Base-by-base conservation (phyloP, 352 stramenopile species). In the Globisporangium perplexum region DNA sequence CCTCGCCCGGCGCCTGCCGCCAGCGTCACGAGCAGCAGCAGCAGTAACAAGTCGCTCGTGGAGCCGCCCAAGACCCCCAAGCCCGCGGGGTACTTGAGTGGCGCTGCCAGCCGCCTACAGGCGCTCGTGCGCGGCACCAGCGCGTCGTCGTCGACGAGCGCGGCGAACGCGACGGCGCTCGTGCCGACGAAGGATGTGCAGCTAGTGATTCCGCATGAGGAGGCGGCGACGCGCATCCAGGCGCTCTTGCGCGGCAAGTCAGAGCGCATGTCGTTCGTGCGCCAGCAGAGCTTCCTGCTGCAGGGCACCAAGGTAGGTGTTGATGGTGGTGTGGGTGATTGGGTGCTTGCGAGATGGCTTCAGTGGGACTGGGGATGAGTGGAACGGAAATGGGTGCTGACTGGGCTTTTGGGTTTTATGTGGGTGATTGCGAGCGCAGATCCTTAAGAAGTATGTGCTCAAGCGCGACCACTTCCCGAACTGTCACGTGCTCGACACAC, bases 381-480 rank as follows among this genome's bases (percentile, higher is more conserved):
- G 33, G 33, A 18, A 18, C 11, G 33, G 10, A 38, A 15, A 12
- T 38, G 33, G 33, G 33, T 38, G 33, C 4, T 38, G 33, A 38
- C 33, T 14, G 3, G 10, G 10, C 1, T 38, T 38, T 15, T 26
- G 31, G 26, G 63, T 31, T 38, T 31, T 49, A 1, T 53, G 23
- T 64, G 55, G 24, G 17, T 39, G 17, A 22, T 26, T 33, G 15
- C n/a, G 4, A 28, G 8, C 49, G 15, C 48, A 81, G 74, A 69
- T 94, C 26, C 54, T 94, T 15, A 84, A 83, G 41, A 89, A 91
- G 53, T 94, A 93, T 46, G 77, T 94, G 55, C 74, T 94, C 51
- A 94, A 93, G 68, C 74, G 65, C 23, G 84, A 94, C 56, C 68
- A 82, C 1, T 88, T 93, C 59, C 82, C 84, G 3, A 77, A 91